phyloP scores from a whole-genome alignment of 306 rosid genomes.

The Prinsepia uniflora region DNA sequence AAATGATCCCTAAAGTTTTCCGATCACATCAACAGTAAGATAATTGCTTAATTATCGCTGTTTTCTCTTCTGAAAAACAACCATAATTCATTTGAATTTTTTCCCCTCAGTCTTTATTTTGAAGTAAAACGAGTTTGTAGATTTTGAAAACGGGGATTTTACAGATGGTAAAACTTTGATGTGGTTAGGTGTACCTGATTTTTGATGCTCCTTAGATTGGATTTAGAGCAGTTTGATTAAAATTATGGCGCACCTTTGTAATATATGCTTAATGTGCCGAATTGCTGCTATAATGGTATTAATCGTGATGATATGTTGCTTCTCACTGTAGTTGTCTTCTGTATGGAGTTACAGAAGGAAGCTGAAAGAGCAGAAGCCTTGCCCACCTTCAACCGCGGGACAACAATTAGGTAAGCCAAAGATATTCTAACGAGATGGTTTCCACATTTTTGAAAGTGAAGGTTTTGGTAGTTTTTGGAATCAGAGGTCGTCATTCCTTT shows the following conservation, averaged over 20 bases:
- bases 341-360: constrained; percentile 87
- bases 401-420: constrained; percentile 53
- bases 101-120: not conserved
- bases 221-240: too few species aligned
- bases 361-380: constrained; percentile 76
- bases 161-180: not conserved
- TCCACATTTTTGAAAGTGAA: not conserved
- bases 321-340: constrained; percentile 60
- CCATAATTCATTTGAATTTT: not conserved
- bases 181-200: not conserved
- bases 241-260: too few species aligned
- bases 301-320: not conserved
- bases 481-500: not conserved
- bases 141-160: not conserved
- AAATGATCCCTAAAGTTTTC: not conserved
- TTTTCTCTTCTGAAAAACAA: not conserved
- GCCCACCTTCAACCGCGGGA: constrained; percentile 59
- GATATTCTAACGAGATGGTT: not conserved
- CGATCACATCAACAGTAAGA: not conserved
- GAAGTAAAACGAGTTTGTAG: not conserved
- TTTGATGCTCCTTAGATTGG: too few species aligned
- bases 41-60: not conserved
- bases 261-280: not conserved
- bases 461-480: constrained; percentile 2
- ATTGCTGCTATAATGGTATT: constrained; percentile 3